Evolutionary conservation across 2,329 filamentous ascomycete genomes (phyloP).

Genomic region (Calycina marina): DNA sequence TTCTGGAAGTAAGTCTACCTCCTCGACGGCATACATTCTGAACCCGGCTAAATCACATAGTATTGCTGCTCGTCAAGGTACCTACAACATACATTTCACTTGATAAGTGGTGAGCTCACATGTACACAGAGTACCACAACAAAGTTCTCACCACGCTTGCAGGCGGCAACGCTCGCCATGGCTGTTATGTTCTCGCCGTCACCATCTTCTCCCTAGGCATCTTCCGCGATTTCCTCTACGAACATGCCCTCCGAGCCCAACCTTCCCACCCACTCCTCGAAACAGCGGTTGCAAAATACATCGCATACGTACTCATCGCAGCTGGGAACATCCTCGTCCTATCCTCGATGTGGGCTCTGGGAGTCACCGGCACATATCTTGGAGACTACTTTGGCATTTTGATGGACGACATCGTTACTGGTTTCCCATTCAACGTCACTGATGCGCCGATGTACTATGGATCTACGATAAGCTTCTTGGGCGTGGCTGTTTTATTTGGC

Average conservation of each 20-base stretch:
- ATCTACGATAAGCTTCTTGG: slow-evolving; percentile 82
- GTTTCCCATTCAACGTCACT: slow-evolving; percentile 90
- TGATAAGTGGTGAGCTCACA: slow-evolving; percentile 8
- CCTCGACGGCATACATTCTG: not conserved
- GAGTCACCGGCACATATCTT: slow-evolving; percentile 88
- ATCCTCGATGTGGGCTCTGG: slow-evolving; percentile 79
- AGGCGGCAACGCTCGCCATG: slow-evolving; percentile 58
- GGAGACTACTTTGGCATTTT: slow-evolving; percentile 98
- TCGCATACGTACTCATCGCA: slow-evolving; percentile 58
- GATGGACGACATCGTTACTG: slow-evolving; percentile 87
- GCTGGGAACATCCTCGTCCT: slow-evolving; percentile 74
- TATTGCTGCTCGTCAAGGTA: slow-evolving; percentile 72
- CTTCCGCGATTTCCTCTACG: slow-evolving; percentile 76
- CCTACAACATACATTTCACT: slow-evolving; percentile 11
- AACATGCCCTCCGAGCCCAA: slow-evolving; percentile 61
- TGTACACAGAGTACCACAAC: slow-evolving; percentile 66
- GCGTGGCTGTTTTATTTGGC: slow-evolving; percentile 68
- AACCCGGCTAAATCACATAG: slow-evolving; percentile 28
- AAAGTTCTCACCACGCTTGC: slow-evolving; percentile 81
- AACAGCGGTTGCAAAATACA: slow-evolving; percentile 40
- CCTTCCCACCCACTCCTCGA: slow-evolving; percentile 61
- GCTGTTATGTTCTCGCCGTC: slow-evolving; percentile 79
- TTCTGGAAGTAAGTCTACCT: slow-evolving; percentile 80
- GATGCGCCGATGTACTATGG: slow-evolving; percentile 95
- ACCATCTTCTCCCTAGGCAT: slow-evolving; percentile 89